These are phyloP conservation scores for Colletotrichum chlorophyti DNA, from an alignment of 2,329 filamentous ascomycete genomes.

Conservation along the genomic window DNA sequence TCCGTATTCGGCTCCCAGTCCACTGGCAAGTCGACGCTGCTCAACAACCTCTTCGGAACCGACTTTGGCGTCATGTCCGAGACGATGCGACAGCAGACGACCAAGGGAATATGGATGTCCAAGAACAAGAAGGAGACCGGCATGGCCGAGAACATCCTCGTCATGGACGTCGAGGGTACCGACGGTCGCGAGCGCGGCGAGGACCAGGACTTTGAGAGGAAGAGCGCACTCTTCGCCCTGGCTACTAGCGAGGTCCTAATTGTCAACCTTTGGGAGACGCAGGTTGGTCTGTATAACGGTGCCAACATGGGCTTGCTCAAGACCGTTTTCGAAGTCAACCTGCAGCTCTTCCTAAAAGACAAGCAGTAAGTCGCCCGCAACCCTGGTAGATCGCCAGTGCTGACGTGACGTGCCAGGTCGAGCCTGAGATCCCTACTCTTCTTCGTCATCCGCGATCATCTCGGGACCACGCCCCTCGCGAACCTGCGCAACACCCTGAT, in stretches of 20 bases:
- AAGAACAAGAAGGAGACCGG: conserved; percentile 80
- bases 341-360: conserved; percentile 96
- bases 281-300: conserved; percentile 96
- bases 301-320: conserved; percentile 99
- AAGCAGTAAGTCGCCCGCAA: conserved; percentile 72
- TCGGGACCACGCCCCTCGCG: conserved; percentile 87
- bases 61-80: conserved; percentile 98
- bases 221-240: conserved; percentile 95
- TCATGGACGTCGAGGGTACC: conserved; percentile 99
- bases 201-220: conserved; percentile 98
- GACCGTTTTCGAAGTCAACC: conserved; percentile 98
- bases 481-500: conserved; percentile 91
- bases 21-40: conserved; percentile 94
- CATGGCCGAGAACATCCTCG: conserved; percentile 97
- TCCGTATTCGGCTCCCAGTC: conserved; percentile 99
- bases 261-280: conserved; percentile 99
- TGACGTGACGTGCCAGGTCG: conserved; percentile 59
- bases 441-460: conserved; percentile 97
- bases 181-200: conserved; percentile 96
- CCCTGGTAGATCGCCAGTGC: neutral
- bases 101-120: conserved; percentile 99
- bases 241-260: conserved; percentile 98
- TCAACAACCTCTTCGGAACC: conserved; percentile 95
- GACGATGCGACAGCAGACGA: conserved; percentile 91
- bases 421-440: conserved; percentile 91